phyloP scores from a whole-genome alignment of 83 land plant genomes.

The Diphasiastrum complanatum region DNA sequence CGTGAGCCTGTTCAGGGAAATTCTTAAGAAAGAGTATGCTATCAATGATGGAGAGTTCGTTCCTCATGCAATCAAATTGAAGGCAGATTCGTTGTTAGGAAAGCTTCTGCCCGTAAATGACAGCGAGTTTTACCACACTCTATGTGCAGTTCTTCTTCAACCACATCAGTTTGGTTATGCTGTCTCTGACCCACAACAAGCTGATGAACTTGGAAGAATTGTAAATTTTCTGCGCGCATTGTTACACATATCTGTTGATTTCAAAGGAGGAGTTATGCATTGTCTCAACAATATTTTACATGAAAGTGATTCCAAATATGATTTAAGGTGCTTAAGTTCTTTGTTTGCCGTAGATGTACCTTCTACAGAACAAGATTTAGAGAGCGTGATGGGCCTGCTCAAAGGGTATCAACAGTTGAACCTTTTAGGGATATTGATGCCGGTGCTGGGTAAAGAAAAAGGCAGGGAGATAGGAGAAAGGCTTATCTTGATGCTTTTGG shows the following conservation, averaged over 20 bases:
- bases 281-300: conserved; percentile 13
- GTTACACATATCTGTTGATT: conserved; percentile 2
- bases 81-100: conserved; percentile 1
- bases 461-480: conserved; percentile 21
- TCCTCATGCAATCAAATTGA: not conserved
- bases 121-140: conserved; percentile 18
- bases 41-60: conserved; percentile 4
- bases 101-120: conserved; percentile 20
- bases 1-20: conserved; percentile 24
- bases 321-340: conserved; percentile 9
- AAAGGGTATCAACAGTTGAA: conserved; percentile 41
- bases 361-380: conserved; percentile 4
- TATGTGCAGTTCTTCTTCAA: conserved; percentile 24
- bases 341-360: not conserved
- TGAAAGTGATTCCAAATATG: conserved; percentile 13
- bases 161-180: conserved; percentile 30
- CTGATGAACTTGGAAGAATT: conserved; percentile 25
- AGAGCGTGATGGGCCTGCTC: conserved; percentile 23
- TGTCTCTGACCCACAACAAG: conserved; percentile 12
- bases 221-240: conserved; percentile 22
- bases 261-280: conserved; percentile 26
- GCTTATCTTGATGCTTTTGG: conserved; percentile 24
- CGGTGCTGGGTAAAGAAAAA: conserved; percentile 29
- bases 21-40: conserved; percentile 22
- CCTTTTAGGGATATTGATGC: conserved; percentile 25